Conservation (phyloP, 2,329 filamentous ascomycete genomes). For the Aspergillus udagawae region DNA sequence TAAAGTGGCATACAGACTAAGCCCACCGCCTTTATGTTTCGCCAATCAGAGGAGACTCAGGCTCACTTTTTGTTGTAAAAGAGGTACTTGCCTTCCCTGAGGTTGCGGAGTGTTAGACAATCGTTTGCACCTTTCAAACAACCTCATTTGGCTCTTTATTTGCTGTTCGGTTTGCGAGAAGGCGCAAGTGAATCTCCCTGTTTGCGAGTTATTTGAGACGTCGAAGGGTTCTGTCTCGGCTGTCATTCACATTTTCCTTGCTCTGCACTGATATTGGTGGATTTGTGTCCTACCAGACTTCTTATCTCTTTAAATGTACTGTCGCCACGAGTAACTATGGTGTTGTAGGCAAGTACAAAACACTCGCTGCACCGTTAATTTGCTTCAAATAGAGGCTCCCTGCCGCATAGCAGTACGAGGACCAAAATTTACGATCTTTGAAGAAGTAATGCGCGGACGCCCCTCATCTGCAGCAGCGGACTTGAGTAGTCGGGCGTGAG, state of each 20-base stretch:
- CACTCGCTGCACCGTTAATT: neutral
- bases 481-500: conserved; percentile 10
- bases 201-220: neutral
- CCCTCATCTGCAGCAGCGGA: conserved; percentile 4
- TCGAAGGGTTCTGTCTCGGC: neutral
- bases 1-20: conserved; percentile 16
- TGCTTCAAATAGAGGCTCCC: neutral
- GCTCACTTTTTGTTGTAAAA: neutral
- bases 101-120: neutral
- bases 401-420: neutral
- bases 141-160: neutral
- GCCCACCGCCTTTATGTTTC: conserved; percentile 21
- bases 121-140: neutral
- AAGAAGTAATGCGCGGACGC: conserved; percentile 17
- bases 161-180: neutral
- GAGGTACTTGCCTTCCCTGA: neutral
- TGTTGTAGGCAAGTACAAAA: conserved; percentile 8
- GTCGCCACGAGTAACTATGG: conserved; percentile 11
- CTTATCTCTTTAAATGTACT: neutral
- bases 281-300: neutral
- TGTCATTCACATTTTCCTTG: neutral
- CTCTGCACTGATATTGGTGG: neutral
- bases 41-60: conserved; percentile 6
- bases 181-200: neutral
- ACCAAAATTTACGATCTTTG: neutral